A percentile compares a stretch with the other conserved stretches of the same genome.
Evolutionary conservation across 371 early-diverging fungal species (phyloP).

Genomic region (Syncephalastrum racemosum): DNA sequence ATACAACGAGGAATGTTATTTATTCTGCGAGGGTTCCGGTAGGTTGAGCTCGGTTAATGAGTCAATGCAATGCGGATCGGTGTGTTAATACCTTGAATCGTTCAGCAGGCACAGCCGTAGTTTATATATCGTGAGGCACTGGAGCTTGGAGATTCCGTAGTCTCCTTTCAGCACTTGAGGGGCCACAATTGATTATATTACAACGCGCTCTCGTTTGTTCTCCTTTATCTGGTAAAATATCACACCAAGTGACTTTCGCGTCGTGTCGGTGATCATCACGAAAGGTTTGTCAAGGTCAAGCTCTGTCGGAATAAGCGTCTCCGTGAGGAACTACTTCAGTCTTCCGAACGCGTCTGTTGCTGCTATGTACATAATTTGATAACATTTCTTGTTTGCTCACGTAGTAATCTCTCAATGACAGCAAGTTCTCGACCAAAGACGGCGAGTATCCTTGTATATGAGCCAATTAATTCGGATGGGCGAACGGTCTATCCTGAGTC

Average conservation of each 20-base stretch:
- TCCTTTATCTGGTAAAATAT: constrained; percentile 21
- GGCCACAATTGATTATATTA: neutral
- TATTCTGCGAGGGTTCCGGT: too few species aligned
- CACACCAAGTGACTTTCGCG: constrained; percentile 26
- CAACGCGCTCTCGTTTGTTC: neutral
- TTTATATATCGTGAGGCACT: too few species aligned
- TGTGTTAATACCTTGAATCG: too few species aligned
- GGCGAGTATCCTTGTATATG: constrained; percentile 29
- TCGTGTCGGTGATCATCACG: constrained; percentile 35
- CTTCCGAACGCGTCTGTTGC: constrained; percentile 7
- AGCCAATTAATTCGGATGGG: constrained; percentile 22
- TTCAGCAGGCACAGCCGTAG: too few species aligned
- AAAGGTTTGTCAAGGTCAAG: constrained; percentile 22
- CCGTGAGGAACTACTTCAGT: neutral
- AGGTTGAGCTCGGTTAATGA: too few species aligned
- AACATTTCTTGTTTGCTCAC: constrained; percentile 30
- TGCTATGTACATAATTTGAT: constrained; percentile 29
- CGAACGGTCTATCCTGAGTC: constrained; percentile 5
- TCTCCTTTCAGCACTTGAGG: too few species aligned
- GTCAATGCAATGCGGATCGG: too few species aligned
- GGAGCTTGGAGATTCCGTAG: too few species aligned
- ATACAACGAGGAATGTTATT: too few species aligned
- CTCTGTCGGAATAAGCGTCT: constrained; percentile 12
- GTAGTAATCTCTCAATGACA: too few species aligned
- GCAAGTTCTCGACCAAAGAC: constrained; percentile 30